These are phyloP conservation scores for Aspergillus nanangensis DNA, from an alignment of 495 filamentous ascomycete species.

Conservation along the genomic window DNA sequence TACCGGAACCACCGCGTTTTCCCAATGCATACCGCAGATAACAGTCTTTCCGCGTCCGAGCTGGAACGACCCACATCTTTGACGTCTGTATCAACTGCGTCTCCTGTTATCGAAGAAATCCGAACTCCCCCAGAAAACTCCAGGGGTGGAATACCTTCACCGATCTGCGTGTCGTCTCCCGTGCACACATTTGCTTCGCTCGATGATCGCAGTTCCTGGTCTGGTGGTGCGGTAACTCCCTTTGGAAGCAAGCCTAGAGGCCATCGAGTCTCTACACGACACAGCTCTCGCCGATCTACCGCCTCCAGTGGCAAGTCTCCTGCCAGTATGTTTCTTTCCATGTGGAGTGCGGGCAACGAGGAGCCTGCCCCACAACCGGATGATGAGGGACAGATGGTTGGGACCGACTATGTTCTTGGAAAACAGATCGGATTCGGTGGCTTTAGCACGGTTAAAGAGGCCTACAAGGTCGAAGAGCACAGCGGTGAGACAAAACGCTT, in stretches of 20 bases:
- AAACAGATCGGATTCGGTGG: conserved; percentile 67
- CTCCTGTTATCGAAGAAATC: conserved; percentile 46
- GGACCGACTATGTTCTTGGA: conserved; percentile 67
- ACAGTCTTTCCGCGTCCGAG: conserved; percentile 16
- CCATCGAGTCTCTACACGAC: conserved; percentile 32
- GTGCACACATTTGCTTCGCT: conserved; percentile 38
- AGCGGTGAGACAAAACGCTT: conserved; percentile 45
- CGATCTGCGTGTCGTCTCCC: conserved; percentile 44
- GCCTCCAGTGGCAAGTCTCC: conserved; percentile 47
- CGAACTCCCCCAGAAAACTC: conserved; percentile 46
- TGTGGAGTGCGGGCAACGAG: conserved; percentile 46
- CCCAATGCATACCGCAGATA: conserved; percentile 20
- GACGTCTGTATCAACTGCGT: conserved; percentile 56
- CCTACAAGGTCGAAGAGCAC: conserved; percentile 60
- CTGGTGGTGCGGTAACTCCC: conserved; percentile 30
- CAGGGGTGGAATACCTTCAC: conserved; percentile 49
- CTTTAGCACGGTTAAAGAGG: conserved; percentile 69
- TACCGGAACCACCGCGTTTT: conserved; percentile 18
- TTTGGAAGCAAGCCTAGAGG: conserved; percentile 43
- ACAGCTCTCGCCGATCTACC: conserved; percentile 41
- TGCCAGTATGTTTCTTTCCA: conserved; percentile 55
- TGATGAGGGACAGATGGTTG: conserved; percentile 70
- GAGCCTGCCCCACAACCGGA: conserved; percentile 51
- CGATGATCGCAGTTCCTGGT: conserved; percentile 49
- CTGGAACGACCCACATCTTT: conserved; percentile 52